Conservation (phyloP, 1,284 basidiomycete species). For the Ustilago loliicola region DNA sequence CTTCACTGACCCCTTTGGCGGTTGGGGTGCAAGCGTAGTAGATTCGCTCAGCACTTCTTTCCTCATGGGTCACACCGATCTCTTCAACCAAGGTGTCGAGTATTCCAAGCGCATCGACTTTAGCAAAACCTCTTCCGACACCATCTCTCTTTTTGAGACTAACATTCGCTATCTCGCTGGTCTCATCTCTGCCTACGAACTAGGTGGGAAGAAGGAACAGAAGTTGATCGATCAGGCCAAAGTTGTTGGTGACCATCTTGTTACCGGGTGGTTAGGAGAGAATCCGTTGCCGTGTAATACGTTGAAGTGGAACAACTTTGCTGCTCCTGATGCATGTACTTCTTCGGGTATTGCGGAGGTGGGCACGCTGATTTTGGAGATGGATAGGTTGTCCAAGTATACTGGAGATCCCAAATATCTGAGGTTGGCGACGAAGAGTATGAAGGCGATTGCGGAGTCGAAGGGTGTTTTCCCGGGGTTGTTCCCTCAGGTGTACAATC, state of each 20-base stretch:
- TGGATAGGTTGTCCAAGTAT: slow-evolving; percentile 57
- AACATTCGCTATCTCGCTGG: slow-evolving; percentile 66
- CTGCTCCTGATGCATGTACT: slow-evolving; percentile 20
- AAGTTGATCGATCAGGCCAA: slow-evolving; percentile 60
- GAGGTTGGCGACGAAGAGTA: slow-evolving; percentile 43
- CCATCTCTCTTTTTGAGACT: slow-evolving; percentile 63
- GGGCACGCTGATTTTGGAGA: slow-evolving; percentile 62
- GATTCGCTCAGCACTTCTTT: slow-evolving; percentile 60
- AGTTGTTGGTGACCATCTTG: slow-evolving; percentile 55
- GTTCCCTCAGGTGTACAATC: slow-evolving; percentile 41
- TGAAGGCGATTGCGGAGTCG: slow-evolving; percentile 54
- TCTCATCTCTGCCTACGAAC: slow-evolving; percentile 61
- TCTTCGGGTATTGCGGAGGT: slow-evolving; percentile 56
- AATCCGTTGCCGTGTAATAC: slow-evolving; percentile 62
- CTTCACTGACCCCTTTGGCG: slow-evolving; percentile 49
- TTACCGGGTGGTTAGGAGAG: slow-evolving; percentile 56
- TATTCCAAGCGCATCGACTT: slow-evolving; percentile 55
- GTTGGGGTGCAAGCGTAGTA: slow-evolving; percentile 64
- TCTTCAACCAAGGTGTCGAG: slow-evolving; percentile 42
- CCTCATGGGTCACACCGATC: slow-evolving; percentile 61
- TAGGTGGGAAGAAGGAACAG: slow-evolving; percentile 54
- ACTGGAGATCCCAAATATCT: slow-evolving; percentile 55
- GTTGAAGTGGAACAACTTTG: slow-evolving; percentile 56
- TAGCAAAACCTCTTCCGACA: slow-evolving; percentile 32
- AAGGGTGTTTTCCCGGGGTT: slow-evolving; percentile 54